Evolutionary conservation across 225 moss, liverwort and hornwort species (phyloP).

Genomic region (Bryum argenteum): DNA sequence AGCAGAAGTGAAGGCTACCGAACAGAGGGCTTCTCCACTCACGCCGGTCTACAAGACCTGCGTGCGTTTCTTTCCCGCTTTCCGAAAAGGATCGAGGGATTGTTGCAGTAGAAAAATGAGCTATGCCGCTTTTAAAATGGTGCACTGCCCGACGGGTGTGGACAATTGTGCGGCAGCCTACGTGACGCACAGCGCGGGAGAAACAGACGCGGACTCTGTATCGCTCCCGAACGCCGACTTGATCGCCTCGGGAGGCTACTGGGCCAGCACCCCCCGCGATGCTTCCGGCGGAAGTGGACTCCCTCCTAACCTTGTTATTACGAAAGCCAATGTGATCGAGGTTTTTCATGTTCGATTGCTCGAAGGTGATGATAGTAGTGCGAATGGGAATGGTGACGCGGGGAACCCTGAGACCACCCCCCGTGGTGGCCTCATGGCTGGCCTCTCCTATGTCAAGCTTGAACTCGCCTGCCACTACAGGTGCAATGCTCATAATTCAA

Average conservation of each 20-base stretch:
- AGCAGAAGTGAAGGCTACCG: too few species aligned
- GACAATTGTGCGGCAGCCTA: slow-evolving; percentile 94
- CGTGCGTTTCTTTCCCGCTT: too few species aligned
- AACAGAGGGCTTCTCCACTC: too few species aligned
- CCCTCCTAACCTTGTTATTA: slow-evolving; percentile 89
- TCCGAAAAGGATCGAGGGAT: not conserved
- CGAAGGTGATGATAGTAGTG: slow-evolving; percentile 64
- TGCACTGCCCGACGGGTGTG: slow-evolving; percentile 95
- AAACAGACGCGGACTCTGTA: slow-evolving; percentile 57
- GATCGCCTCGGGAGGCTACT: slow-evolving; percentile 54
- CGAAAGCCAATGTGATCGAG: slow-evolving; percentile 90
- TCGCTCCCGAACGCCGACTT: slow-evolving; percentile 47
- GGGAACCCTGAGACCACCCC: slow-evolving; percentile 73
- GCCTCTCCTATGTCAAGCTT: slow-evolving; percentile 87
- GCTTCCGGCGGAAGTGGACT: slow-evolving; percentile 53
- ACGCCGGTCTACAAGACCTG: too few species aligned
- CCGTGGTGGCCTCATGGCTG: slow-evolving; percentile 80
- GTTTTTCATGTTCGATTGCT: slow-evolving; percentile 81
- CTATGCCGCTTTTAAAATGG: slow-evolving; percentile 99
- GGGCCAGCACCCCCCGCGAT: slow-evolving; percentile 60
- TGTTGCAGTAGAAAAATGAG: slow-evolving; percentile 61
- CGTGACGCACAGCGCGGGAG: slow-evolving; percentile 81
- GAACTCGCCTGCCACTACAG: slow-evolving; percentile 92
- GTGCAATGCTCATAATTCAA: slow-evolving; percentile 1
- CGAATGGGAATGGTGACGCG: slow-evolving; percentile 44